phyloP scores from a whole-genome alignment of 805 yeast genomes.

The Lachancea fermentati region DNA sequence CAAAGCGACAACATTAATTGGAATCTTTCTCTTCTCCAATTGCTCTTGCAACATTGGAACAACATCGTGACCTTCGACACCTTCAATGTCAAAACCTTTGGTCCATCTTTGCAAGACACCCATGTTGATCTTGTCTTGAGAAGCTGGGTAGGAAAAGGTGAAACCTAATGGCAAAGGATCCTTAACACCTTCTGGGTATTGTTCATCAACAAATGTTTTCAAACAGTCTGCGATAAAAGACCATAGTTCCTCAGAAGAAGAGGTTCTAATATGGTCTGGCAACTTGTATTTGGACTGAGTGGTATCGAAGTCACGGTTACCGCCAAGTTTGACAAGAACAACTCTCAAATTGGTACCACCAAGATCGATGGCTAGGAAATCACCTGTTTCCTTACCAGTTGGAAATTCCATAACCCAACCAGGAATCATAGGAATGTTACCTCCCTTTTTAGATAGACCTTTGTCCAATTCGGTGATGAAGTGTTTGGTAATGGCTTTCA shows the following conservation, averaged over 20 bases:
- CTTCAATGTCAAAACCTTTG: conserved; percentile 90
- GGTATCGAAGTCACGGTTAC: conserved; percentile 78
- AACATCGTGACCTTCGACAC: conserved; percentile 91
- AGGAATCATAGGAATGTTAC: conserved; percentile 94
- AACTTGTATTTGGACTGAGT: conserved; percentile 80
- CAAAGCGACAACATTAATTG: conserved; percentile 83
- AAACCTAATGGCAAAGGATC: conserved; percentile 76
- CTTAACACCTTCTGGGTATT: conserved; percentile 62
- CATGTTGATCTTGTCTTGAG: conserved; percentile 74
- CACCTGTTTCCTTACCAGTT: conserved; percentile 85
- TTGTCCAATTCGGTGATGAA: conserved; percentile 75
- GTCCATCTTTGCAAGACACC: conserved; percentile 96
- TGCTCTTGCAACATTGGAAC: conserved; percentile 85
- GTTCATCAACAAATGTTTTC: conserved; percentile 58
- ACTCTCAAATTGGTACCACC: conserved; percentile 98
- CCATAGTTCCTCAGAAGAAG: conserved; percentile 71
- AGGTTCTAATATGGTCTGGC: conserved; percentile 74
- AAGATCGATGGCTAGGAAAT: conserved; percentile 86
- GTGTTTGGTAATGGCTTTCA: conserved; percentile 64
- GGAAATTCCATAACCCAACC: conserved; percentile 96
- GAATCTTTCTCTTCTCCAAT: conserved; percentile 55
- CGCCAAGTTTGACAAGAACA: conserved; percentile 77
- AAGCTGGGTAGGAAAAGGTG: conserved; percentile 89
- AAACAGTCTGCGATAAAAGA: conserved; percentile 80
- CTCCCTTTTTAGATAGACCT: conserved; percentile 71